Percentiles rank a stretch among this genome's conserved stretches.
Conservation (phyloP, 2,329 filamentous ascomycete genomes). For the Dothiorella sarmentorum region DNA sequence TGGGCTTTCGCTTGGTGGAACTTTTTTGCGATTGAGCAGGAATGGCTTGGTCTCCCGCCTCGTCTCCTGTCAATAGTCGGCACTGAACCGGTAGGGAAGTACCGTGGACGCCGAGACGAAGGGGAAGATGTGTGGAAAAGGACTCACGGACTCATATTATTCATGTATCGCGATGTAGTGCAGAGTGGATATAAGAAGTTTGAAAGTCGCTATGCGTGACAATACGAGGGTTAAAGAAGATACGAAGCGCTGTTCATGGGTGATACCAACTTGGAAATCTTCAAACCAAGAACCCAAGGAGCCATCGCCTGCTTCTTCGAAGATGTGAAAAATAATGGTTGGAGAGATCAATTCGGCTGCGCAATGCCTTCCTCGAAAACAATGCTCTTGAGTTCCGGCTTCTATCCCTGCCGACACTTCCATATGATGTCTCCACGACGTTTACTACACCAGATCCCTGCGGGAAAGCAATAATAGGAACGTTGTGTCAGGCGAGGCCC, state of each 20-base stretch:
- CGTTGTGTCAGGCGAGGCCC: too few relatives aligned
- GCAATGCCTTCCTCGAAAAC: too few relatives aligned
- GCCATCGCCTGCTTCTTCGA: too few relatives aligned
- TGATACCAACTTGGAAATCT: background rate
- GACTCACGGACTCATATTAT: background rate
- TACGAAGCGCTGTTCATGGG: background rate
- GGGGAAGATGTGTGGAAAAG: background rate
- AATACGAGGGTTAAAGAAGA: background rate
- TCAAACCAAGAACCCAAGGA: background rate
- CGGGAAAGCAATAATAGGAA: too few relatives aligned
- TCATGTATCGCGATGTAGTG: background rate
- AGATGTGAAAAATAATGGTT: too few relatives aligned
- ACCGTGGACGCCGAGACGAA: background rate
- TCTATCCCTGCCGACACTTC: background rate
- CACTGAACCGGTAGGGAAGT: background rate
- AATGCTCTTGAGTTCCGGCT: too few relatives aligned
- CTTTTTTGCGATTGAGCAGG: too few relatives aligned
- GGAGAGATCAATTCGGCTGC: too few relatives aligned
- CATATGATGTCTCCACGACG: background rate
- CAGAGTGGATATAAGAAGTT: background rate
- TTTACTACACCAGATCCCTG: too few relatives aligned
- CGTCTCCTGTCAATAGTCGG: background rate
- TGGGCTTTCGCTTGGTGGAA: too few relatives aligned
- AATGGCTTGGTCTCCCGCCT: background rate
- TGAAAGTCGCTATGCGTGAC: background rate